Base-by-base conservation (phyloP, 257 asterid genomes). In the Echium plantagineum region DNA sequence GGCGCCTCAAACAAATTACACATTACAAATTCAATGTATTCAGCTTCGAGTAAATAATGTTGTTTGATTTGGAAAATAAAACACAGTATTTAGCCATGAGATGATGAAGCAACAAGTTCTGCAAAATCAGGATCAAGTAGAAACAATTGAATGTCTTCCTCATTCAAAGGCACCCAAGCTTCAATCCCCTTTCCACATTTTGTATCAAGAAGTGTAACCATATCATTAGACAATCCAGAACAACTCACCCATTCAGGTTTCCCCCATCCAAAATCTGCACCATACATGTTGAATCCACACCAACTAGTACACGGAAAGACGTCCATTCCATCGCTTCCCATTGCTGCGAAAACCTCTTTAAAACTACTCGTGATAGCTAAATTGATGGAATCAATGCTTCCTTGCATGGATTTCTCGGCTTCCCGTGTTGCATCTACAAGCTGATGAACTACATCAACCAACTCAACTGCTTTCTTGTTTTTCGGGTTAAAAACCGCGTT, bases 201-300 rank as follows among this genome's bases (percentile, higher is more conserved):
- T 9, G 72, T 32, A 60, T 65, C 72, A 26, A 62, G 22, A 21
- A 74, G 52, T 19, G 24, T 52, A 21, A 62, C 7, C 15, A 13
- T 60, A 15, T 24, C 62, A 5, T 6, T 1, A 2, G 47, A 3
- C 21, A 5, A 55, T 46, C 70, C 58, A 26, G 58, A 57, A 47
- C 9, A 20, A 62, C 73, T 68, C 9, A 60, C 63, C 78, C 78
- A 73, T 1, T 10, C 30, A 31, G 78, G 75, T 21, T 65, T 69
- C 59, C 78, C 75, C 78, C 72, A 62, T 5, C 82, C 82, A 26
- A 79, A 79, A 60, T 79, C 85, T 1, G 60, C 73, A 32, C 63
- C 74, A 52, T 66, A 54, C 38, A 69, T 28, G 7, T 67, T 63
- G 15, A 73, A 67, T 63, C 65, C 71, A 21, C 74, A 76, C 80